Base-by-base conservation (phyloP, 202 grass and related monocot species). In the Zizania palustris region DNA sequence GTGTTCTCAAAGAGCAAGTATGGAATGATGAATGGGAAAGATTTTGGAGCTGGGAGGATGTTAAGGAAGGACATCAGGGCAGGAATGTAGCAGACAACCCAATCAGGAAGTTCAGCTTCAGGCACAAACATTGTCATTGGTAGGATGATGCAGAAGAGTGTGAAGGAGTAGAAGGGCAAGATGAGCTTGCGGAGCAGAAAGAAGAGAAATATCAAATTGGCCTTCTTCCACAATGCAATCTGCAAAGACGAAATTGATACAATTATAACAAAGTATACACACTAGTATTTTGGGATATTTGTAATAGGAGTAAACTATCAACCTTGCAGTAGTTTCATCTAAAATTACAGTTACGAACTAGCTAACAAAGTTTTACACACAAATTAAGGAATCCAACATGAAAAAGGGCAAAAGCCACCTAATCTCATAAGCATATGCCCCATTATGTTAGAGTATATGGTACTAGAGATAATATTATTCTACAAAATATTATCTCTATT, bases 1-100 rank as follows among this genome's bases (percentile, higher is more conserved):
- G 93, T 96, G 85, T 96, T 96, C 72, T 96, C 87, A 3, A 96
- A 96, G 5, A 96, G 87, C 37, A 96, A 82, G 51, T 96, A 92
- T 0, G 93, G 89, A 13, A 96, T 84, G 58, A 92, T 84, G 68
- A 96, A 96, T 0, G 93, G 93, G 73, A 96, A 92, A 9, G 87
- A 96, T 69, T 68, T 67, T 0, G 83, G 93, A 0, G 90, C 69
- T 0, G 93, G 93, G 9, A 82, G 71, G 72, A 97, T 88, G 60
- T 88, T 97, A 0, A 97, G 90, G 21, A 93, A 75, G 5, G 93
- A 93, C 76, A 89, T 92, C 44, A 70, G 75, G 8, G 87, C 90
- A 0, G 93, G 87, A 4, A 93, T 66, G 59, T 97, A 97, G 78
- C 93, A 97, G 62, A 97, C 87, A 1, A 97, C 93, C 93, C 90